These are phyloP conservation scores for Hyphodiscus sp. DNA, from an alignment of 2,329 filamentous ascomycete genomes.

Conservation along the genomic window DNA sequence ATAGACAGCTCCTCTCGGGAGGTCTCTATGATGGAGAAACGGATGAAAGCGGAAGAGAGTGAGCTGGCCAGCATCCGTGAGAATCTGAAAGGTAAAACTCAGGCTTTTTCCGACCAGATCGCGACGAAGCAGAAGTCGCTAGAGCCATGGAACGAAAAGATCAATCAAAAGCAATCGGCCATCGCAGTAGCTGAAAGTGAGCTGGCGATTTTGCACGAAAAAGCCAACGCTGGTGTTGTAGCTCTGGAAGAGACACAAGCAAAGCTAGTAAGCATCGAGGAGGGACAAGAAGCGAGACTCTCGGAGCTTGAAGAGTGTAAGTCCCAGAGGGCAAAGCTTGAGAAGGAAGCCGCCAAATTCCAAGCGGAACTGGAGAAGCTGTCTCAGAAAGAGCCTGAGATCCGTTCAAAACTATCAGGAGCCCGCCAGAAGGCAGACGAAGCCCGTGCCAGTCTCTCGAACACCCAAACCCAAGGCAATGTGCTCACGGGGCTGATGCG, in stretches of 20 bases:
- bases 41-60: constrained; percentile 71
- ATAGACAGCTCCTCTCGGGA: constrained; percentile 72
- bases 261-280: constrained; percentile 69
- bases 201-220: constrained; percentile 83
- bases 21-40: constrained; percentile 67
- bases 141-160: constrained; percentile 94
- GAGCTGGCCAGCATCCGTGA: constrained; percentile 81
- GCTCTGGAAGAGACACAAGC: constrained; percentile 76
- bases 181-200: constrained; percentile 95
- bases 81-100: constrained; percentile 88
- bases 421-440: constrained; percentile 94
- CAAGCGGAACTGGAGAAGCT: constrained; percentile 69
- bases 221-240: constrained; percentile 78
- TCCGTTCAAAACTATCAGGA: constrained; percentile 79
- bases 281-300: constrained; percentile 63
- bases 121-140: constrained; percentile 86
- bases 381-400: constrained; percentile 68
- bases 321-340: constrained; percentile 61
- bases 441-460: constrained; percentile 81
- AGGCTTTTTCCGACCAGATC: constrained; percentile 89
- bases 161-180: constrained; percentile 90
- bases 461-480: constrained; percentile 86
- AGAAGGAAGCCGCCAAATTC: constrained; percentile 67
- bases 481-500: constrained; percentile 89
- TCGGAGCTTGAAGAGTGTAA: constrained; percentile 72